A percentile compares a stretch with the other conserved stretches of the same genome.
These are phyloP conservation scores for Tylopilus sp. DNA, from an alignment of 1,284 basidiomycete species.

Conservation along the genomic window DNA sequence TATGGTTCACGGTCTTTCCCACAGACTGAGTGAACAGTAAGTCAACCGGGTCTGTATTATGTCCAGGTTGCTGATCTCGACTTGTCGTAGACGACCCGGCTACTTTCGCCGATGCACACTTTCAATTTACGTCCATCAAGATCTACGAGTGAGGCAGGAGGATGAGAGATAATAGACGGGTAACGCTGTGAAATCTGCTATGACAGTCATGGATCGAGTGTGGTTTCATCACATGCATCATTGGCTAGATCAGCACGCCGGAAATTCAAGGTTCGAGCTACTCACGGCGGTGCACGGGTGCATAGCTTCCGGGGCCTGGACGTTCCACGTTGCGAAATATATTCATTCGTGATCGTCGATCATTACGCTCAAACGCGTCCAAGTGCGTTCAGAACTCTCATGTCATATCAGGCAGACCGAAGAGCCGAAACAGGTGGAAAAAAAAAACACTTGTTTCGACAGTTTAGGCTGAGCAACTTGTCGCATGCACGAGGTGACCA, in stretches of 20 bases:
- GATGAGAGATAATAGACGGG: neutral
- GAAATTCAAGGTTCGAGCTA: too few relatives aligned
- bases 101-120: slow-evolving; percentile 51
- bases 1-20: neutral
- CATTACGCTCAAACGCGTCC: neutral
- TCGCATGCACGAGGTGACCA: too few relatives aligned
- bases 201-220: too few relatives aligned
- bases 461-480: too few relatives aligned
- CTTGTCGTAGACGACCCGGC: slow-evolving; percentile 39
- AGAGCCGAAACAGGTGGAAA: neutral
- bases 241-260: too few relatives aligned
- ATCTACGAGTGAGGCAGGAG: slow-evolving; percentile 31
- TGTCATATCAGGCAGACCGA: neutral
- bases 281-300: too few relatives aligned
- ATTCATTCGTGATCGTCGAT: neutral
- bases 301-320: too few relatives aligned
- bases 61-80: neutral
- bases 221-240: too few relatives aligned
- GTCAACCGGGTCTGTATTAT: slow-evolving; percentile 5
- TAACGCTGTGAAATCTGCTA: too few relatives aligned
- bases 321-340: too few relatives aligned
- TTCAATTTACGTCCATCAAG: slow-evolving; percentile 43
- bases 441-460: too few relatives aligned
- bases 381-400: neutral
- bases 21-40: slow-evolving; percentile 33